Evolutionary conservation across 805 yeast species (phyloP), one percentile per base, ranked within the genome.

Genomic region (Candida vaughaniae): DNA sequence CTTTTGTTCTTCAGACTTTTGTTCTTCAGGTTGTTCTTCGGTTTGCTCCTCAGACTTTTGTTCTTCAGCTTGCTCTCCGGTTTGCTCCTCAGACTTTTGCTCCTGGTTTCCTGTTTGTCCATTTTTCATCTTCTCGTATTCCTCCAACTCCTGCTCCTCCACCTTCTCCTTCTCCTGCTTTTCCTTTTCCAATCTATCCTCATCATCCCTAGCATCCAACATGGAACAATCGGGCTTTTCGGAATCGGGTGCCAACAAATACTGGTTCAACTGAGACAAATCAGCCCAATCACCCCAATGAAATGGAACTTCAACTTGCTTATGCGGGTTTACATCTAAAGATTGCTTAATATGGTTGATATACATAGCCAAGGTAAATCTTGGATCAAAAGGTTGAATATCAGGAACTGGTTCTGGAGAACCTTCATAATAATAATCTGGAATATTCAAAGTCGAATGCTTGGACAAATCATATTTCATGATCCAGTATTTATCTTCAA

Each of bases 211-310:
- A 2, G 72, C 69, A 42, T 75, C 75, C 15, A 73, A 64, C 34
- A 71, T 53, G 31, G 59, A 57, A 51, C 78, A 73, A 35, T 52
- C 60, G 28, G 75, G 73, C 19, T 52, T 49, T 22, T 52, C 45
- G 35, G 59, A 22, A 3, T 36, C 41, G 16, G 53, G 47, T 2
- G 57, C 52, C 27, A 52, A 46, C 9, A 55, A 33, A 42, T 67
- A 51, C 31, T 65, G 60, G 32, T 64, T 57, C 42, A 73, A 53
- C 16, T 60, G 56, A 6, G 68, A 62, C 57, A 75, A 58, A 40
- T 75, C 79, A 3, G 66, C 64, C 73, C 80, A 76, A 50, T 77
- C 82, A 39, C 62, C 64, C 82, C 81, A 77, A 45, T 75, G 75
- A 55, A 77, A 76, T 1, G 75, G 73, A 6, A 47, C 48, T 42